Evolutionary conservation across 805 yeast species (phyloP).

Genomic region (Cyberlindnera lachancei): DNA sequence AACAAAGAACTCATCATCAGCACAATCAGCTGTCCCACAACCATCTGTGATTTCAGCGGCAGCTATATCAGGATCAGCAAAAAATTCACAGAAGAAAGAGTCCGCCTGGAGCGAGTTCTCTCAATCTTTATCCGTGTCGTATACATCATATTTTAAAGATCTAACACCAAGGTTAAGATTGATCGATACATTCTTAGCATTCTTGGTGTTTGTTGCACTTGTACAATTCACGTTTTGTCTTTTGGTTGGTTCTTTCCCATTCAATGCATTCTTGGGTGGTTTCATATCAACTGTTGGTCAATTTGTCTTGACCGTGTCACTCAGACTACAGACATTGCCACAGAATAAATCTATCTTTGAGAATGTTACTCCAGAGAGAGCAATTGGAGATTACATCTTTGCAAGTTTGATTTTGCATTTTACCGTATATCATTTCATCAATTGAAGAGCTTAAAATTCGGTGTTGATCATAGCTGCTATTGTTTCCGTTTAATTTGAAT

Average conservation of each 20-base stretch:
- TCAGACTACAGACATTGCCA: constrained; percentile 64
- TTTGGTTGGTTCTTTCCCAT: constrained; percentile 85
- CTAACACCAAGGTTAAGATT: constrained; percentile 43
- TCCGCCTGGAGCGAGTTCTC: constrained; percentile 20
- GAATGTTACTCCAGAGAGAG: constrained; percentile 43
- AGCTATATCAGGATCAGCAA: too few species aligned
- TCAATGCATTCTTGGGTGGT: constrained; percentile 94
- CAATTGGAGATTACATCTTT: constrained; percentile 82
- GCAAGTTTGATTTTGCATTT: constrained; percentile 89
- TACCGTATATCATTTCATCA: constrained; percentile 83
- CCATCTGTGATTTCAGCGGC: too few species aligned
- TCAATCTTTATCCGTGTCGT: constrained; percentile 25
- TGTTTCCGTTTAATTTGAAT: too few species aligned
- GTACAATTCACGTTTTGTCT: constrained; percentile 74
- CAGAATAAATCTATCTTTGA: constrained; percentile 30
- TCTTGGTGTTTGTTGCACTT: constrained; percentile 65
- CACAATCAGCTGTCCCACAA: too few species aligned
- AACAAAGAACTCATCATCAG: too few species aligned
- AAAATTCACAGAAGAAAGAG: too few species aligned
- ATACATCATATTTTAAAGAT: constrained; percentile 25
- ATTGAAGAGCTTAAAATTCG: too few species aligned
- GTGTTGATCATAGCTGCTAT: too few species aligned
- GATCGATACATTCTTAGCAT: constrained; percentile 71
- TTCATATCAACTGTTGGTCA: constrained; percentile 91
- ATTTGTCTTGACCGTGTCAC: constrained; percentile 78